A percentile compares a stretch with the other conserved stretches of the same genome.
These are phyloP conservation scores for Scheffersomyces amazonensis DNA, from an alignment of 805 yeast species.

Conservation along the genomic window DNA sequence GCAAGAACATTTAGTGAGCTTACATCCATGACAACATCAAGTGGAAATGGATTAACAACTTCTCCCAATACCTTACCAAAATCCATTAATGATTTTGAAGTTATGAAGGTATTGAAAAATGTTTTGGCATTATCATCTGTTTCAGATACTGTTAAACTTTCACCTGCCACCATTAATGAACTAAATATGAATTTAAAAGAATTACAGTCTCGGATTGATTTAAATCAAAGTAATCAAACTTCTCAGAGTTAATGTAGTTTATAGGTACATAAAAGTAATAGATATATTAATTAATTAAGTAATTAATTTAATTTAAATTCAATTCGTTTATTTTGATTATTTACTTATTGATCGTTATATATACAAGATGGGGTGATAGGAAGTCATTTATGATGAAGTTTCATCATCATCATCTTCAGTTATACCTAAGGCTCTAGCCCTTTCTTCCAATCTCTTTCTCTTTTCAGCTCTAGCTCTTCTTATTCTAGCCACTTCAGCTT, in stretches of 20 bases:
- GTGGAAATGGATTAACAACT: background rate
- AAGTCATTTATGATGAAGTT: too few species aligned
- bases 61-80: background rate
- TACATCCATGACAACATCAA: background rate
- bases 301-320: too few species aligned
- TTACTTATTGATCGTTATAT: too few species aligned
- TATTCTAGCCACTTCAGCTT: constrained; percentile 87
- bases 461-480: constrained; percentile 71
- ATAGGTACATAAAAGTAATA: background rate
- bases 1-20: background rate
- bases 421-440: constrained; percentile 67
- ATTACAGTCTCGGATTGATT: constrained; percentile 7
- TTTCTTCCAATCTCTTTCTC: constrained; percentile 69
- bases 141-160: constrained; percentile 16
- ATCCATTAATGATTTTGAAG: constrained; percentile 8
- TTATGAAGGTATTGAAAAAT: constrained; percentile 9
- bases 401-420: constrained; percentile 36
- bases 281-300: too few species aligned
- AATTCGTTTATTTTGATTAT: too few species aligned
- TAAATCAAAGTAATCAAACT: background rate
- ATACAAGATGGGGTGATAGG: too few species aligned
- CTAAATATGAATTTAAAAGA: constrained; percentile 19
- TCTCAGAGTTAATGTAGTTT: background rate
- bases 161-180: constrained; percentile 21
- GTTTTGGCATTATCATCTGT: constrained; percentile 17